These are phyloP conservation scores for Umbellularia californica DNA, from an alignment of 164 flowering plant genomes.

Conservation along the genomic window DNA sequence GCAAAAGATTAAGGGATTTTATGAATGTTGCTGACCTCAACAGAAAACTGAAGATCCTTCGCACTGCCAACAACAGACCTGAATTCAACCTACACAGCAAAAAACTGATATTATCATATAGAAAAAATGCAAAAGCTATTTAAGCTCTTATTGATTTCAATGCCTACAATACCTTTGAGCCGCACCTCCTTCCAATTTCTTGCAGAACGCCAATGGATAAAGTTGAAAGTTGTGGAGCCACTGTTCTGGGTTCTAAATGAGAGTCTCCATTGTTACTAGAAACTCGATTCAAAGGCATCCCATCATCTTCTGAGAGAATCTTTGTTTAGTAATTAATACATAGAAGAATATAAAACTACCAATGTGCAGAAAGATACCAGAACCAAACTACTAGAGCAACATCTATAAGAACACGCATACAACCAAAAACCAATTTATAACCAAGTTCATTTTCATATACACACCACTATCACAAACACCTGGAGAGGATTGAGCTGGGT, in stretches of 20 bases:
- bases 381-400: not conserved
- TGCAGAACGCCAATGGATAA: constrained; percentile 67
- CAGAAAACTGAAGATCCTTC: constrained; percentile 75
- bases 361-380: not conserved
- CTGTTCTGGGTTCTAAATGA: constrained; percentile 48
- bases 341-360: not conserved
- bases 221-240: constrained; percentile 34
- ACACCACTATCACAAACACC: constrained; percentile 23
- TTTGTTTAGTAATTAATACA: constrained; percentile 12
- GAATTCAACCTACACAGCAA: constrained; percentile 70
- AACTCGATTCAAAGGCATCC: constrained; percentile 29
- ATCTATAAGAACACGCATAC: not conserved
- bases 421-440: not conserved
- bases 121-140: not conserved
- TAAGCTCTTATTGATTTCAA: not conserved
- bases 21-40: constrained; percentile 57
- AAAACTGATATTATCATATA: not conserved
- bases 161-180: constrained; percentile 55
- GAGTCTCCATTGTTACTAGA: constrained; percentile 32
- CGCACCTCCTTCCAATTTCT: constrained; percentile 85
- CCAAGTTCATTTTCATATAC: not conserved
- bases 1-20: not conserved
- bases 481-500: constrained; percentile 28
- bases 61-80: constrained; percentile 65
- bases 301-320: constrained; percentile 32